Evolutionary conservation across 2,329 filamentous ascomycete genomes (phyloP), one percentile per base, ranked within the genome.

Genomic region (Alternaria ventricosa): DNA sequence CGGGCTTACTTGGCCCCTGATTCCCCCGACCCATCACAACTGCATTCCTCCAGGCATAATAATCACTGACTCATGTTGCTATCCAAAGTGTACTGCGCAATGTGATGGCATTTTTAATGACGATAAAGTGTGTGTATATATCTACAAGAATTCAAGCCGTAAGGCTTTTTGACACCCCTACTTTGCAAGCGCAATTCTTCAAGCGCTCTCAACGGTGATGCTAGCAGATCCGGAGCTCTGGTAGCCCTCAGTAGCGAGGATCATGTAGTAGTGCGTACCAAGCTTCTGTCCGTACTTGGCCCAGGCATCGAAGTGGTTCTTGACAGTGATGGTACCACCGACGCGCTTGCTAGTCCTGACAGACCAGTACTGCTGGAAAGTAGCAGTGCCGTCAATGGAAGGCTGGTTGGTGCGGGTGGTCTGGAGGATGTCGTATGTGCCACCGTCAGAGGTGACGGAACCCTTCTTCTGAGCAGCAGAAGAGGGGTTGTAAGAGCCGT

Each of bases 291-390:
- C 86, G n/a, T 75, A 70, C 41, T 79, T 78, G 20, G 74, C 74
- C 86, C 86, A 88, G 8, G 85, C 85, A 67, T 84, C 80, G 69
- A 88, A 87, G 73, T 87, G 86, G 66, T 82, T 84, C 23, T 62
- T 46, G 41, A 81, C 80, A 41, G 82, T 85, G 64, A 88, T 83
- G 7, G 82, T 84, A 4, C 86, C 87, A 57, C 81, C 79, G 23
- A 80, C 79, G 53, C 85, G 81, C 81, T 87, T 86, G 58, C 66
- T 78, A 64, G 79, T 76, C 61, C 86, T 82, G 20, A 87, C 82
- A 20, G 82, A 84, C 82, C 83, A 87, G 73, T 84, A 88, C 78
- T 87, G 85, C 73, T 82, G 79, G 74, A 87, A 88, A 43, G 85
- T 87, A 18, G 79, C 67, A 11, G 84, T 87, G 49, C 86, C 86